phyloP scores from a whole-genome alignment of 2,329 filamentous ascomycete species.

The Fusarium foetens region DNA sequence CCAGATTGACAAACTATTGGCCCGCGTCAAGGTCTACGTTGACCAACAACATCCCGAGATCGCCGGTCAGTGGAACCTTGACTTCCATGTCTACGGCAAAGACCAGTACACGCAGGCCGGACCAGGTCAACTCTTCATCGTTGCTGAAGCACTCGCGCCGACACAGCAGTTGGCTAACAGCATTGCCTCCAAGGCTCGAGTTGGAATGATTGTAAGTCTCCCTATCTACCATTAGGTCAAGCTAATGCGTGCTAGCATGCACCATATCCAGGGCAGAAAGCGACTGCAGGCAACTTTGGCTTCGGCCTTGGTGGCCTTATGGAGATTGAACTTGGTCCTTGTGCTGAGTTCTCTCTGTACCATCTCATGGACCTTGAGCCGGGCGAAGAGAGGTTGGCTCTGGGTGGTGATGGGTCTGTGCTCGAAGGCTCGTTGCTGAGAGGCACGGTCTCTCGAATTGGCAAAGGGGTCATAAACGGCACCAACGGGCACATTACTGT shows the following conservation, averaged over 20 bases:
- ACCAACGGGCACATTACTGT: neutral
- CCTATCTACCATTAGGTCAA: fast-evolving
- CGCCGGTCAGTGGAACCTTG: constrained; percentile 37
- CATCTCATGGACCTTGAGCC: constrained; percentile 58
- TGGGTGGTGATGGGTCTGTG: fast-evolving
- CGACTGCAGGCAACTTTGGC: constrained; percentile 62
- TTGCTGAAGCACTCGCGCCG: constrained; percentile 58
- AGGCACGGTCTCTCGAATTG: constrained; percentile 1
- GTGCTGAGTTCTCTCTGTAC: constrained; percentile 58
- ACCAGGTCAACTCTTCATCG: constrained; percentile 52
- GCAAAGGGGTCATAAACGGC: neutral
- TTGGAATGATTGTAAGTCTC: constrained; percentile 43
- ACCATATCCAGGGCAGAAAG: constrained; percentile 61
- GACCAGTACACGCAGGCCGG: neutral
- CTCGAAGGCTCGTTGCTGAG: neutral
- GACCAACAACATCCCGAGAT: constrained; percentile 34
- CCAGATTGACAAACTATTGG: constrained; percentile 28
- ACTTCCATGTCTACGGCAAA: constrained; percentile 58
- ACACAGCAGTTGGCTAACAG: constrained; percentile 57
- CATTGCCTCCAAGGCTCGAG: constrained; percentile 43
- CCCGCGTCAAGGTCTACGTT: constrained; percentile 29
- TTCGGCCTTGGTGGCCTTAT: constrained; percentile 45
- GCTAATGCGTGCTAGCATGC: constrained; percentile 48
- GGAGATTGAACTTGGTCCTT: constrained; percentile 49
- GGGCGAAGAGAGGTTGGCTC: constrained; percentile 36